A percentile compares a stretch with the other conserved stretches of the same genome.
These are phyloP conservation scores for Cyberlindnera samutprakarnensis DNA, from an alignment of 805 yeast genomes.

Conservation along the genomic window DNA sequence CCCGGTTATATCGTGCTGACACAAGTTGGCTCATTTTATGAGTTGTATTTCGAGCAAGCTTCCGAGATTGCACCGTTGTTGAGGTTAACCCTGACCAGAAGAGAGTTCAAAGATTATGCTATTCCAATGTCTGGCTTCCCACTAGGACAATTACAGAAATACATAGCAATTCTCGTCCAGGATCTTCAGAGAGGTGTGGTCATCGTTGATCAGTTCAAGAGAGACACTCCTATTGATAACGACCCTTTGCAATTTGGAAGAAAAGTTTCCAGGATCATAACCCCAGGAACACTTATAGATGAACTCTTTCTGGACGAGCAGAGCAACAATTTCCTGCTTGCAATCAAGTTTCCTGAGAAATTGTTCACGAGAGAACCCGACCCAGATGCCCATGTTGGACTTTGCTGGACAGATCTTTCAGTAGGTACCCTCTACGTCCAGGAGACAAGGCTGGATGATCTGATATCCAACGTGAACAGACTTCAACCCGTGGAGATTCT, in stretches of 20 bases:
- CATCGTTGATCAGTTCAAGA: conserved; percentile 59
- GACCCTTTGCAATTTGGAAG: conserved; percentile 42
- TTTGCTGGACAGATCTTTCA: conserved; percentile 86
- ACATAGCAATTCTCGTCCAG: conserved; percentile 65
- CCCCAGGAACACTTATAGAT: conserved; percentile 90
- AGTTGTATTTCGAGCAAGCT: conserved; percentile 86
- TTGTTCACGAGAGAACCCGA: conserved; percentile 30
- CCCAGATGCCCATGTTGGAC: conserved; percentile 45
- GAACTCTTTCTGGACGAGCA: conserved; percentile 74
- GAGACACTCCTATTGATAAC: conserved; percentile 20
- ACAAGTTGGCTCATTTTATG: conserved; percentile 85
- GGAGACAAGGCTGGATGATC: conserved; percentile 47
- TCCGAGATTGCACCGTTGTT: conserved; percentile 59
- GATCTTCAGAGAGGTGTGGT: conserved; percentile 70
- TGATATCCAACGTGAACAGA: conserved; percentile 67
- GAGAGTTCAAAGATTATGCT: conserved; percentile 33
- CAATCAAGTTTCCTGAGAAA: conserved; percentile 54
- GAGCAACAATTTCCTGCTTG: conserved; percentile 61
- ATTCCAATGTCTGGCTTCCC: conserved; percentile 95
- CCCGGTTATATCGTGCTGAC: conserved; percentile 55
- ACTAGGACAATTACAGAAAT: conserved; percentile 56
- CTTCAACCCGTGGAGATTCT: conserved; percentile 78
- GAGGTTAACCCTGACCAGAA: conserved; percentile 62
- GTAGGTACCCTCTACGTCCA: conserved; percentile 75
- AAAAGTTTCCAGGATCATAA: conserved; percentile 69